These are phyloP conservation scores for Citrus inodora DNA, from an alignment of 345 rosid genomes.

Conservation along the genomic window DNA sequence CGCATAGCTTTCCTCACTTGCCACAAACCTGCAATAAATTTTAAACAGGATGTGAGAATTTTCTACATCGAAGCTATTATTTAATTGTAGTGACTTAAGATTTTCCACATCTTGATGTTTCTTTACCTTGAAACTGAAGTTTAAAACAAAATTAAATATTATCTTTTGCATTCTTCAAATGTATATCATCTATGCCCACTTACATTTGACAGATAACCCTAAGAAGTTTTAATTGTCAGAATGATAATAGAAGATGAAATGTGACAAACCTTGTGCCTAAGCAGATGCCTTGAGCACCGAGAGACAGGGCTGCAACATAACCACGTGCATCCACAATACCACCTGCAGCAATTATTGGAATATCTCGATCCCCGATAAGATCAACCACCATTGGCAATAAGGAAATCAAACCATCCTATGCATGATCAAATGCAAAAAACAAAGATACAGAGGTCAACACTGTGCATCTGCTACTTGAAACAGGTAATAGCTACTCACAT, in stretches of 20 bases:
- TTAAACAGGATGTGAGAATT: background rate
- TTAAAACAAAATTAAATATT: background rate
- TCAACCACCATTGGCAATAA: constrained; percentile 80
- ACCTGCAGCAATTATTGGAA: constrained; percentile 91
- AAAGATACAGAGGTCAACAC: background rate
- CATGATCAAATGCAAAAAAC: background rate
- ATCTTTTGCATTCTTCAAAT: background rate
- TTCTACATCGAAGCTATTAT: background rate
- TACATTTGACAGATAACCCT: background rate
- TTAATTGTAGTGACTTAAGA: background rate
- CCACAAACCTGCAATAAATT: constrained; percentile 56
- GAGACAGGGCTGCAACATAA: constrained; percentile 81
- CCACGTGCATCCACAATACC: constrained; percentile 80
- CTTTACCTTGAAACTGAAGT: background rate
- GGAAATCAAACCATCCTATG: constrained; percentile 64
- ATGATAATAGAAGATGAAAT: background rate
- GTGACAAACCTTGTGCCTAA: constrained; percentile 71
- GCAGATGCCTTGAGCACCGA: constrained; percentile 86
- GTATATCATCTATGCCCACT: background rate
- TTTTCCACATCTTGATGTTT: background rate
- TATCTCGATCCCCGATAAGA: constrained; percentile 46
- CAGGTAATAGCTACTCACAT: background rate
- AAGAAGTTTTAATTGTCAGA: background rate
- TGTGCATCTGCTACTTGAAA: background rate
- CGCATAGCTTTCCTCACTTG: constrained; percentile 79